Evolutionary conservation across 768 basidiomycete species (phyloP).

Genomic region (Nevesoporus exiguus): DNA sequence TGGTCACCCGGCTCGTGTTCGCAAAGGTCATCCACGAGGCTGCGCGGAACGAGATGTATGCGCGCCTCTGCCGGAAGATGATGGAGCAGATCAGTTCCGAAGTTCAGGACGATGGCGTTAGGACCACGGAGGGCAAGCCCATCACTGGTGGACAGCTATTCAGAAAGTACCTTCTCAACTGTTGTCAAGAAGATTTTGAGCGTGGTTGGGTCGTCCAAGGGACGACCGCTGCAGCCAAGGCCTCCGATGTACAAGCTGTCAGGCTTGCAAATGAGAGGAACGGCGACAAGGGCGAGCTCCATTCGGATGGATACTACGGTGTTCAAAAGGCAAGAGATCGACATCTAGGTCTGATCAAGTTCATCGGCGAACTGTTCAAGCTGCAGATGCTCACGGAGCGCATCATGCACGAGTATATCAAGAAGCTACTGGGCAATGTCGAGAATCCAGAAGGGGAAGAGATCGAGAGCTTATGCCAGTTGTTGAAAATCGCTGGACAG

Average conservation of each 20-base stretch:
- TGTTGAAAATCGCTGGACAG: conserved; percentile 84
- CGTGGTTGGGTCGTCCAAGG: conserved; percentile 91
- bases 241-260: conserved; percentile 75
- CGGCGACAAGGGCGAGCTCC: conserved; percentile 64
- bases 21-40: conserved; percentile 98
- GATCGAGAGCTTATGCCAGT: conserved; percentile 92
- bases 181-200: conserved; percentile 98
- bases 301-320: conserved; percentile 94
- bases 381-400: conserved; percentile 97
- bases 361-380: conserved; percentile 98
- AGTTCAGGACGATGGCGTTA: conserved; percentile 87
- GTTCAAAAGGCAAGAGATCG: conserved; percentile 97
- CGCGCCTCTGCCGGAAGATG: conserved; percentile 90
- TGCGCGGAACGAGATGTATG: conserved; percentile 97
- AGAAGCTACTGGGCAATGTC: conserved; percentile 90
- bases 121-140: conserved; percentile 75
- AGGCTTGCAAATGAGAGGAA: conserved; percentile 63
- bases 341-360: conserved; percentile 94
- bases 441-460: conserved; percentile 97
- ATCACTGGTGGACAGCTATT: conserved; percentile 92
- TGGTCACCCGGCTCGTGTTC: conserved; percentile 94
- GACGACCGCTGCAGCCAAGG: conserved; percentile 79
- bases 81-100: conserved; percentile 88
- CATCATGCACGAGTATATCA: conserved; percentile 98
- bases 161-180: conserved; percentile 93